phyloP scores from a whole-genome alignment of 2,329 filamentous ascomycete genomes.

The Orbilia oligospora region DNA sequence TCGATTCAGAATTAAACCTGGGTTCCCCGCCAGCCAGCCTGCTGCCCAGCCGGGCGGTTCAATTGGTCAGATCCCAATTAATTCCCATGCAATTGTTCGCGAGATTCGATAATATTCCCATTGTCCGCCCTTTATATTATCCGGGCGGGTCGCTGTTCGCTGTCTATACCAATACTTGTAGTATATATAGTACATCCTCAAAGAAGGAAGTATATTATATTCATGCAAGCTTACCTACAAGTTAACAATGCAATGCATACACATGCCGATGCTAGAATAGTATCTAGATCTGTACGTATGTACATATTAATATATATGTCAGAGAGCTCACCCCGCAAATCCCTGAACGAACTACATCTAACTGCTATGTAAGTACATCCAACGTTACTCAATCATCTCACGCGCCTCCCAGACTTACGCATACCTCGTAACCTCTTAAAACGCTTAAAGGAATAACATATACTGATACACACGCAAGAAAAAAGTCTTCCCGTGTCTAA shows the following conservation, averaged over 20 bases:
- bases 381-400: neutral
- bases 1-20: neutral
- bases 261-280: constrained; percentile 5
- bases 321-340: constrained; percentile 9
- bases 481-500: constrained; percentile 18
- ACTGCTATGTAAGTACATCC: neutral
- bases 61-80: constrained; percentile 12
- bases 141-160: constrained; percentile 20
- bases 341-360: constrained; percentile 9
- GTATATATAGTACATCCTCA: too few relatives aligned
- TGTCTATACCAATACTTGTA: too few relatives aligned
- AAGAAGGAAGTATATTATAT: too few relatives aligned
- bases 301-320: too few relatives aligned
- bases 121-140: constrained; percentile 14
- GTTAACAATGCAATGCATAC: too few relatives aligned
- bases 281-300: too few relatives aligned
- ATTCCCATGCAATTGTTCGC: too few relatives aligned
- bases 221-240: neutral
- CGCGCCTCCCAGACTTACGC: constrained; percentile 34
- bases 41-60: too few relatives aligned
- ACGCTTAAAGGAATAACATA: neutral
- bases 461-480: neutral
- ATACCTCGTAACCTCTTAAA: neutral
- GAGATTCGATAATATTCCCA: constrained; percentile 5
- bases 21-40: constrained; percentile 13